Base-by-base conservation (phyloP, 2,329 filamentous ascomycete species). In the Bipolaris victoriae region DNA sequence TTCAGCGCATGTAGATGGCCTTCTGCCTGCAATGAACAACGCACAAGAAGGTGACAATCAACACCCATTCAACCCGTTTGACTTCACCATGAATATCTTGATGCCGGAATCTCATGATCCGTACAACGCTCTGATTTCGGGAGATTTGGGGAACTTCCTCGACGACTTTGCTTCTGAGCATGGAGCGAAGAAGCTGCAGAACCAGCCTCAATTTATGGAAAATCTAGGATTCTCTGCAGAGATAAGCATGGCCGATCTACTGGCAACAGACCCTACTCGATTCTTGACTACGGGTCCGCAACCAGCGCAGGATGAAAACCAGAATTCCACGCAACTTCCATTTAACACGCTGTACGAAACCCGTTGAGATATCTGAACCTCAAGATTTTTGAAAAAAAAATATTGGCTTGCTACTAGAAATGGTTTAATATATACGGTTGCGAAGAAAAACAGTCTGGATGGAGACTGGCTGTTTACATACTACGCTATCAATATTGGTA, bases 221-320 rank as follows among this genome's bases (percentile, higher is more conserved):
- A 88, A 89, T 64, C 77, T 89, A 15, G 86, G 86, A 0, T 87
- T 88, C 66, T 84, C 83, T 1, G 85, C 86, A 0, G 85, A 86
- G 37, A 82, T 83, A 20, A 85, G 87, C 58, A 76, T 88, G 44
- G 79, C 81, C 0, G 84, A 86, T 55, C 80, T 85, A 2, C 50
- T 66, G n/a, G 62, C 62, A 11, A 55, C 62, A 18, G 60, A 66
- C 46, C 77, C 78, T 39, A 73, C 77, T 33, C 74, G 76, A 20
- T 75, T 74, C n/a, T 73, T 78, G 64, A 71, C 77, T 15, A 53
- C 77, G 18, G 52, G 63, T 2, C 64, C 72, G 7, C 63, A 55
- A 2, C 71, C 75, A 47, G 66, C 74, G 43, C 48, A 58, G 18
- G 65, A 65, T 9, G 52, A 53, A 6, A 56, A 51, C 10, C 53